Evolutionary conservation across 352 stramenopile genomes (phyloP).

Genomic region (Globisporangium emineosum): DNA sequence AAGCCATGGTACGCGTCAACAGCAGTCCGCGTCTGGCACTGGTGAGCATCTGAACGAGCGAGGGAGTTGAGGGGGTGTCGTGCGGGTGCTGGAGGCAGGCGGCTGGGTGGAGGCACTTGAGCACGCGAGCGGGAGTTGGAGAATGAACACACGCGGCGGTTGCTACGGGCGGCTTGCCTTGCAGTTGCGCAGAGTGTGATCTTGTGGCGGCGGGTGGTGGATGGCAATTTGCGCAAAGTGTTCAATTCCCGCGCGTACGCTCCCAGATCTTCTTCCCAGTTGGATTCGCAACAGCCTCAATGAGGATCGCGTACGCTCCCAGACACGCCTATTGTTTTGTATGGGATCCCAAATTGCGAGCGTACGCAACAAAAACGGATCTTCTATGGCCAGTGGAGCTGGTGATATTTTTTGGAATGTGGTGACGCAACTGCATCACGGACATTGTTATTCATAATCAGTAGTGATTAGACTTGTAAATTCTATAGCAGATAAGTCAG

Average conservation of each 20-base stretch:
- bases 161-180: not conserved
- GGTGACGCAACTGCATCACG: not conserved
- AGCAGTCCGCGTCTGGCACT: constrained; percentile 10
- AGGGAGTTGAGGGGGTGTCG: not conserved
- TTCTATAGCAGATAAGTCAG: too few species aligned
- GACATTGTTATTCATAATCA: not conserved
- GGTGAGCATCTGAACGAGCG: constrained; percentile 10
- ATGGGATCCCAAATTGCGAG: not conserved
- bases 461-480: not conserved
- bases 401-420: too few species aligned
- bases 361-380: not conserved
- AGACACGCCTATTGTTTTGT: not conserved
- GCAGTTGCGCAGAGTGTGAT: not conserved
- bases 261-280: constrained; percentile 9
- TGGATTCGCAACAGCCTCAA: not conserved
- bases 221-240: not conserved
- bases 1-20: constrained; percentile 3
- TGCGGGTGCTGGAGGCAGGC: not conserved
- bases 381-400: not conserved
- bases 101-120: not conserved
- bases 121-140: constrained; percentile 20
- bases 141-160: constrained; percentile 21
- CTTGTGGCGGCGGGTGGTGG: not conserved
- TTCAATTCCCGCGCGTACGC: constrained; percentile 6
- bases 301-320: not conserved